These are phyloP conservation scores for Myriosclerotinia scirpicola DNA, from an alignment of 2,329 filamentous ascomycete species.

Conservation along the genomic window DNA sequence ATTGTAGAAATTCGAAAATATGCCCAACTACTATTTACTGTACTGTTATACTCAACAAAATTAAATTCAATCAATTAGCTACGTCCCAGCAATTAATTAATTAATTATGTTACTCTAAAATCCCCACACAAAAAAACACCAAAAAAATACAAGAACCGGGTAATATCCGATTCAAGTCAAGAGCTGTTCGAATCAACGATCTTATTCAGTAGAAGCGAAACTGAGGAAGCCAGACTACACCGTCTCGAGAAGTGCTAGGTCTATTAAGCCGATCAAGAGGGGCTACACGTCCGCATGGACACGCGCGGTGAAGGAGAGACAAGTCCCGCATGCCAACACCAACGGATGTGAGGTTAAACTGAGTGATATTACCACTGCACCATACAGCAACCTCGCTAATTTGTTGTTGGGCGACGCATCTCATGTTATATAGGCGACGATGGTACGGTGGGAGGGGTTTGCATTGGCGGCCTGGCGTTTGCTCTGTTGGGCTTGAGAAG, in stretches of 20 bases:
- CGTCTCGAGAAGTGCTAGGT: neutral
- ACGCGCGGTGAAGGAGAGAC: slow-evolving; percentile 12
- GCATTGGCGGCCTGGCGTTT: neutral
- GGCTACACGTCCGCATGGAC: neutral
- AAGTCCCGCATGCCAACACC: slow-evolving; percentile 14
- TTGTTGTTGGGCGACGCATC: neutral
- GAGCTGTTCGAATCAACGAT: slow-evolving; percentile 5
- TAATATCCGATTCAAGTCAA: slow-evolving; percentile 8
- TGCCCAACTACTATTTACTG: too few relatives aligned
- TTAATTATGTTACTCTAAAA: too few relatives aligned
- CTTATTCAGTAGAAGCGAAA: slow-evolving; percentile 7
- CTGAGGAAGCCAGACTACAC: neutral
- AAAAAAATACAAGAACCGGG: neutral
- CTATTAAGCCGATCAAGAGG: neutral
- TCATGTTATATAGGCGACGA: neutral
- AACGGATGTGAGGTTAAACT: slow-evolving; percentile 9
- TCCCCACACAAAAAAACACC: neutral
- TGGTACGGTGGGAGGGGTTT: neutral
- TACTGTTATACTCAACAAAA: too few relatives aligned
- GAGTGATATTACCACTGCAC: slow-evolving; percentile 11
- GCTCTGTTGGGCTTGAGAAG: neutral
- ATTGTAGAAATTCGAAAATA: too few relatives aligned
- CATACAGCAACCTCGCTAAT: slow-evolving; percentile 13
- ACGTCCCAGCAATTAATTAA: too few relatives aligned
- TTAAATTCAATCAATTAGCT: neutral